Base-by-base conservation (phyloP, 1,284 basidiomycete species). In the Anthracocystis setariae region DNA sequence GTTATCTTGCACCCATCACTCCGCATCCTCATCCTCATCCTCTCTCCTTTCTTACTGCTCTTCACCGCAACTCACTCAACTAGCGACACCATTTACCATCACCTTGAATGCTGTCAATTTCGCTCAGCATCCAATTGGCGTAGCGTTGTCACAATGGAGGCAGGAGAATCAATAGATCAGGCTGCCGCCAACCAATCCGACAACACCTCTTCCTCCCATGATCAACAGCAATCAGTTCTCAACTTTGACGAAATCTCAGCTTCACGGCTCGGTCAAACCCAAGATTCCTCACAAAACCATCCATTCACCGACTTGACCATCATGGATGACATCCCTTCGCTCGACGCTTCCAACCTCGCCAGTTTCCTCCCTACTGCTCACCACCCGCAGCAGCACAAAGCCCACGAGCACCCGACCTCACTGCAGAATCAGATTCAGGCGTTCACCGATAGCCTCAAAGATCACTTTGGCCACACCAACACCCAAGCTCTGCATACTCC, bases 111-210 rank as follows among this genome's bases (percentile, higher is more conserved):
- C 45, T 24, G 17, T 8, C 10, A 15, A 15, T 18, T 20, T n/a
- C n/a, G 9, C 24, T 21, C 25, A 40, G 18, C 23, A n/a, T 38
- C 23, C 10, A 9, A 4, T 17, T n/a, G 8, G 21, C 60, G 42
- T 70, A 70, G 61, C 43, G 21, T 5, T 23, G 39, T 5, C 45
- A 57, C 1, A 37, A 72, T 72, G 69, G 69, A 72, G 46, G 69
- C 63, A 12, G 69, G 69, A 25, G 69, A 72, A 48, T 72, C 69
- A 39, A 67, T 66, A 67, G 54, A 66, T 55, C 13, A 49, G 44
- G 62, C 39, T n/a, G 44, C 29, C 29, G 29, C 56, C 17, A 24
- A 66, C 35, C 21, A 46, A 38, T 53, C 38, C n/a, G 47, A 42
- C 23, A 32, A 12, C 25, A 20, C 32, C 39, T 48, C 33, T 24